A percentile compares a stretch with the other conserved stretches of the same genome.
Evolutionary conservation across 805 yeast genomes (phyloP).

Genomic region (Torulaspora gathmanii): DNA sequence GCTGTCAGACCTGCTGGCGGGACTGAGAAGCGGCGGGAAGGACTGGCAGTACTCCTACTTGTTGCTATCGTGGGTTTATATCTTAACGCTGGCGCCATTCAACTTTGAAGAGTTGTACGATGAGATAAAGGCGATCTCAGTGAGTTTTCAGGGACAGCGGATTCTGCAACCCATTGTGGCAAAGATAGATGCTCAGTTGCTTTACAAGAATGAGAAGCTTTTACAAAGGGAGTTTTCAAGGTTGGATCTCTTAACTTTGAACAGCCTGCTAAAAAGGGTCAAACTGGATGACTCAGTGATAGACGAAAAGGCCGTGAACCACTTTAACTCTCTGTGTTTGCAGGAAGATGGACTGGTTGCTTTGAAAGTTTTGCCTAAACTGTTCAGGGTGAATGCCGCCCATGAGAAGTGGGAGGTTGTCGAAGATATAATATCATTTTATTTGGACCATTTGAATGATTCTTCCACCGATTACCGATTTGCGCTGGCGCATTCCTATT

Average conservation of each 20-base stretch:
- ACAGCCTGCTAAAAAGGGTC: slow-evolving; percentile 16
- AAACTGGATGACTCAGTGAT: slow-evolving; percentile 5
- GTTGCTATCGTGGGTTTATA: slow-evolving; percentile 65
- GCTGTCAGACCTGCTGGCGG: slow-evolving; percentile 32
- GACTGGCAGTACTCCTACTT: slow-evolving; percentile 48
- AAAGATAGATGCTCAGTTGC: slow-evolving; percentile 31
- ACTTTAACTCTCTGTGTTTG: slow-evolving; percentile 8
- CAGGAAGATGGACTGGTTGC: slow-evolving; percentile 7
- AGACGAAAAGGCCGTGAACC: slow-evolving; percentile 4
- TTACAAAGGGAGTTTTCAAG: slow-evolving; percentile 8
- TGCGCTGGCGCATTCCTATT: slow-evolving; percentile 60
- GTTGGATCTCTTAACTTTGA: slow-evolving; percentile 17
- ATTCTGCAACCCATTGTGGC: slow-evolving; percentile 32
- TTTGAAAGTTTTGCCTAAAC: slow-evolving; percentile 26
- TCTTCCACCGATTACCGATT: slow-evolving; percentile 57
- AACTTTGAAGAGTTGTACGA: slow-evolving; percentile 40
- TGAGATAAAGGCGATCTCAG: slow-evolving; percentile 37
- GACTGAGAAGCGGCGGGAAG: neutral
- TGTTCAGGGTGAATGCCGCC: slow-evolving; percentile 20
- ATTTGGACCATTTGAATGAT: slow-evolving; percentile 43
- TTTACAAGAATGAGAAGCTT: slow-evolving; percentile 26
- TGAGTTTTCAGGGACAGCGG: slow-evolving; percentile 44
- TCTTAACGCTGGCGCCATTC: slow-evolving; percentile 71
- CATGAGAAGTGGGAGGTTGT: slow-evolving; percentile 38
- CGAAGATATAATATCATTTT: slow-evolving; percentile 47